These are phyloP conservation scores for Babjeviella inositovora DNA, from an alignment of 805 yeast species.

Conservation along the genomic window DNA sequence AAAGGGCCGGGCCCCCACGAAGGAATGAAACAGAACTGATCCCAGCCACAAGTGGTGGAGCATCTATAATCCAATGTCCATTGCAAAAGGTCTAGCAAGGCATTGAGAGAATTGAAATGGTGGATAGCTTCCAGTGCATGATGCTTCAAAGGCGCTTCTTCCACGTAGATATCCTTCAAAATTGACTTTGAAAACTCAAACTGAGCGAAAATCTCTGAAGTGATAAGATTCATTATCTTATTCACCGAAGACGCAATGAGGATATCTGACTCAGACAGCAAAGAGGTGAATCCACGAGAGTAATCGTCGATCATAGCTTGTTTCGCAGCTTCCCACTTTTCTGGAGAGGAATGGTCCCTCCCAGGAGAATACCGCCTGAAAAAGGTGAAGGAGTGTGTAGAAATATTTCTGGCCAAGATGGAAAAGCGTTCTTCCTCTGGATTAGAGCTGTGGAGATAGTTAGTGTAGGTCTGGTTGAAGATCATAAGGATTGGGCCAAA, in stretches of 20 bases:
- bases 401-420: constrained; percentile 13
- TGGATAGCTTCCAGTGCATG: constrained; percentile 3
- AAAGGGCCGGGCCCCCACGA: constrained; percentile 45
- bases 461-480: constrained; percentile 19
- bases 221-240: constrained; percentile 18
- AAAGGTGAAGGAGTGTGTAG: constrained; percentile 23
- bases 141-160: constrained; percentile 4
- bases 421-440: constrained; percentile 2
- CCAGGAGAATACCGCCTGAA: constrained; percentile 23
- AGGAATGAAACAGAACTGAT: constrained; percentile 39
- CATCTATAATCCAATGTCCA: constrained; percentile 30
- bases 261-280: constrained; percentile 21
- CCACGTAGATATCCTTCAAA: constrained; percentile 6
- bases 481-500: constrained; percentile 31
- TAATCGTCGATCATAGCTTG: constrained; percentile 26
- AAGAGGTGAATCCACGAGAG: constrained; percentile 19
- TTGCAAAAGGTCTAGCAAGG: constrained; percentile 11
- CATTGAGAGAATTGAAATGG: constrained; percentile 2
- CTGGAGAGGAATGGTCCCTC: constrained; percentile 4
- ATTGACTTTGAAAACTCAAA: constrained; percentile 13
- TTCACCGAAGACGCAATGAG: constrained; percentile 32
- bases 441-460: constrained; percentile 2
- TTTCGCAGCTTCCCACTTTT: constrained; percentile 9
- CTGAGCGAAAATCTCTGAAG: constrained; percentile 15
- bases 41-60: constrained; percentile 18